Percentiles rank a stretch among this genome's conserved stretches.
These are phyloP conservation scores for Capronia coronata DNA, from an alignment of 2,329 filamentous ascomycete genomes.

Conservation along the genomic window DNA sequence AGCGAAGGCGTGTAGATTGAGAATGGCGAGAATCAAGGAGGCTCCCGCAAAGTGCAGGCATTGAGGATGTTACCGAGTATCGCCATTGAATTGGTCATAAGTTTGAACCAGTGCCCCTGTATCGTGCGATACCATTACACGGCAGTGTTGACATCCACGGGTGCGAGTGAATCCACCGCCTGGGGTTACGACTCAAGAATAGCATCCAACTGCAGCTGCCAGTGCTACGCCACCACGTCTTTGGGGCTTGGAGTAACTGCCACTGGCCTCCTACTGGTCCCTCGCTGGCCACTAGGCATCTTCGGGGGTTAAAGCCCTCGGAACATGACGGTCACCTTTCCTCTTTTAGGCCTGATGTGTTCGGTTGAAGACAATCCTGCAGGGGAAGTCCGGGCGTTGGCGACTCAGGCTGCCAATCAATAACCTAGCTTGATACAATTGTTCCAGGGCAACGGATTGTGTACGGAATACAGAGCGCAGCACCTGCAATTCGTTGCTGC, in stretches of 20 bases:
- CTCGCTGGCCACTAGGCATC: background rate
- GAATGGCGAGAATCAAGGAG: conserved; percentile 1
- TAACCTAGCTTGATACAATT: background rate
- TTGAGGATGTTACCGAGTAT: conserved; percentile 1
- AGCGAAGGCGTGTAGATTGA: conserved; percentile 5
- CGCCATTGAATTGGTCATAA: background rate
- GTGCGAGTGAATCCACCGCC: background rate
- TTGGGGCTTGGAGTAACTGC: background rate
- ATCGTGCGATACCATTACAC: conserved; percentile 13
- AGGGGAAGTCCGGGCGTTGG: conserved; percentile 8
- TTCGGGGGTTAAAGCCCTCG: conserved; percentile 3
- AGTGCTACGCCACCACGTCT: conserved; percentile 4
- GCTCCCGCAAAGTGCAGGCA: background rate
- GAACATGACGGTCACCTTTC: background rate
- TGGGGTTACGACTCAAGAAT: conserved; percentile 5
- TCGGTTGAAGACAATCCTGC: conserved; percentile 10
- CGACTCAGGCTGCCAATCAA: background rate
- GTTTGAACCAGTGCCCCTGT: too few species aligned
- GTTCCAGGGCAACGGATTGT: conserved; percentile 12
- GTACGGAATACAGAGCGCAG: conserved; percentile 5
- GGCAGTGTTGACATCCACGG: background rate
- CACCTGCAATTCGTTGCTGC: background rate
- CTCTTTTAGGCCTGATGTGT: background rate
- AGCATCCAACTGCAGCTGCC: background rate
- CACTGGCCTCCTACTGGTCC: background rate